Percentiles rank a stretch among this genome's conserved stretches.
Conservation (phyloP, 2,329 filamentous ascomycete genomes). For the Aspergillus sp. region DNA sequence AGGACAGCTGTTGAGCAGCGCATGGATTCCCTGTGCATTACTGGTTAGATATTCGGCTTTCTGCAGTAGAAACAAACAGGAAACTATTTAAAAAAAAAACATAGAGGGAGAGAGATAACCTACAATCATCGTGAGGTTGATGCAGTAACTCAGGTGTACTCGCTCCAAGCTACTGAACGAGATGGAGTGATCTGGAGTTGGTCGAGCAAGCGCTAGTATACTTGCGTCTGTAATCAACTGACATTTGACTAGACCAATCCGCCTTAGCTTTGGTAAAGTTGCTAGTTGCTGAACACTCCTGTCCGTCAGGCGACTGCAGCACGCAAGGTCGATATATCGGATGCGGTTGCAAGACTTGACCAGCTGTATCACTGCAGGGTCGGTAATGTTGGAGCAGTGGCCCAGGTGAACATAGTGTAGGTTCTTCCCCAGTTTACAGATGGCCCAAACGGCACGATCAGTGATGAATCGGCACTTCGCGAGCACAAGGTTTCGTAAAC, state of each 20-base stretch:
- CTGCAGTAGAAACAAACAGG: not conserved
- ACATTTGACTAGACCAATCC: constrained; percentile 95
- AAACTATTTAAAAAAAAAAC: no score
- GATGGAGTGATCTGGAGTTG: constrained; percentile 56
- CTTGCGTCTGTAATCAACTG: constrained; percentile 85
- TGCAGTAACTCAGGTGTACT: constrained; percentile 95
- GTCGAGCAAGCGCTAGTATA: constrained; percentile 77
- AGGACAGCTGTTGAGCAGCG: constrained; percentile 84
- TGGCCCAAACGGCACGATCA: constrained; percentile 81
- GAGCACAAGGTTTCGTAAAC: constrained; percentile 86
- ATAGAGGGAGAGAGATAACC: constrained; percentile 27
- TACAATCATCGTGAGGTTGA: constrained; percentile 78
- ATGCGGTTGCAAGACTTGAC: constrained; percentile 89
- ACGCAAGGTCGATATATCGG: constrained; percentile 96
- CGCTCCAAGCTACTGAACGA: constrained; percentile 74
- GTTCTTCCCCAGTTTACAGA: constrained; percentile 89
- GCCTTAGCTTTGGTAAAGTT: constrained; percentile 84
- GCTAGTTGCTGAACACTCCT: constrained; percentile 81
- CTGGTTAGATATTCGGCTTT: constrained; percentile 3
- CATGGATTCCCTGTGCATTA: constrained; percentile 73
- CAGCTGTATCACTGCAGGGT: constrained; percentile 79
- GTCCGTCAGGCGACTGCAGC: constrained; percentile 86
- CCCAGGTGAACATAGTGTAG: constrained; percentile 95
- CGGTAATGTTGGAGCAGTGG: constrained; percentile 88
- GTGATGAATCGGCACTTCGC: constrained; percentile 94